phyloP scores from a whole-genome alignment of 805 yeast species.

The Grigorovia yakushimaensis region DNA sequence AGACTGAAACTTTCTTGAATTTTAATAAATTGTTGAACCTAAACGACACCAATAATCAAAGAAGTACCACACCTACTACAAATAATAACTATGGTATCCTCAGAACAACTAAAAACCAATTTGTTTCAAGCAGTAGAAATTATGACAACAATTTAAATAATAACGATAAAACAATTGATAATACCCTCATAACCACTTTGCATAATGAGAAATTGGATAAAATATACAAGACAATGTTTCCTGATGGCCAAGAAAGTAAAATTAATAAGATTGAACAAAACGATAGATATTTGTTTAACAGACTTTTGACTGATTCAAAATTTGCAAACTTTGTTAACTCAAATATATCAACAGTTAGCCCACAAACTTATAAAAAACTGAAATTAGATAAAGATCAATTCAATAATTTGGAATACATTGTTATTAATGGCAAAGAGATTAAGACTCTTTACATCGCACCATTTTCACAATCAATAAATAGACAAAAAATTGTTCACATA shows the following conservation, averaged over 20 bases:
- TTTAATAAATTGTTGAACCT: constrained; percentile 12
- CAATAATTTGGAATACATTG: constrained; percentile 47
- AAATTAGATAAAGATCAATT: constrained; percentile 15
- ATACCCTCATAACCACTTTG: background rate
- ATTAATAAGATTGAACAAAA: constrained; percentile 49
- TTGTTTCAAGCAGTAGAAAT: too few species aligned
- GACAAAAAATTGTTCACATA: constrained; percentile 51
- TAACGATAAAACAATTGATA: background rate
- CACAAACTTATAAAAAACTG: constrained; percentile 10
- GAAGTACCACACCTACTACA: background rate
- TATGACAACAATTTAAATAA: too few species aligned
- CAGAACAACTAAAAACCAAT: too few species aligned
- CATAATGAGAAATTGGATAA: constrained; percentile 26
- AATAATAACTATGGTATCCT: too few species aligned
- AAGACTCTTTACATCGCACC: constrained; percentile 92
- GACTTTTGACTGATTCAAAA: constrained; percentile 33
- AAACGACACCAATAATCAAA: background rate
- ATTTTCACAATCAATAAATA: constrained; percentile 77
- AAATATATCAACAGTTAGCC: constrained; percentile 26
- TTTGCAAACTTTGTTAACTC: constrained; percentile 30
- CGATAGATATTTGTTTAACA: constrained; percentile 43
- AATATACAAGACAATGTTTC: constrained; percentile 23
- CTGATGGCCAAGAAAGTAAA: constrained; percentile 50
- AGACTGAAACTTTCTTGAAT: constrained; percentile 17
- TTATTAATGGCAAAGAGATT: constrained; percentile 62